Evolutionary conservation across 192 early-diverging fungal genomes (phyloP).

Genomic region (Linnemannia exigua): DNA sequence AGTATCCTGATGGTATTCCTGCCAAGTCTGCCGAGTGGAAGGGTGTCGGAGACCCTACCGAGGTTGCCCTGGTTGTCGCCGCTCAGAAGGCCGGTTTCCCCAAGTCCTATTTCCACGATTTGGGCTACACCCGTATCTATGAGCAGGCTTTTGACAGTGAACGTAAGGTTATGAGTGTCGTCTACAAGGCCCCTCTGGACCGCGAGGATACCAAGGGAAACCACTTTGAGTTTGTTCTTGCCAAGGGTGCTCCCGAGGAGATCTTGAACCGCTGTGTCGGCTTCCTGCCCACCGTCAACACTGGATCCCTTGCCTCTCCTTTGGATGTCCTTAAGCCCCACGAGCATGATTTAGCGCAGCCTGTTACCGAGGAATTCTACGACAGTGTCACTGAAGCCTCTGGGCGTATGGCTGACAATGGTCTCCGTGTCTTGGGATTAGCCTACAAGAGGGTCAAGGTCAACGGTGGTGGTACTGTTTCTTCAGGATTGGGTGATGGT

Average conservation of each 20-base stretch:
- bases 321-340: slow-evolving; percentile 51
- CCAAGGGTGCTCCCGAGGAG: slow-evolving; percentile 95
- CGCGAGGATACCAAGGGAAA: neutral
- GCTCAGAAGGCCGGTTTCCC: slow-evolving; percentile 88
- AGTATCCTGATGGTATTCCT: no score
- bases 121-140: slow-evolving; percentile 73
- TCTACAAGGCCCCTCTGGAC: slow-evolving; percentile 66
- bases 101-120: slow-evolving; percentile 71
- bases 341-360: slow-evolving; percentile 48
- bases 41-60: slow-evolving; percentile 93
- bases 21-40: slow-evolving; percentile 66
- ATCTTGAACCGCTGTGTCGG: slow-evolving; percentile 77
- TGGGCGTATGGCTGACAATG: slow-evolving; percentile 84
- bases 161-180: slow-evolving; percentile 94
- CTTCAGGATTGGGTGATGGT: slow-evolving; percentile 33
- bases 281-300: slow-evolving; percentile 58
- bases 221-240: slow-evolving; percentile 72
- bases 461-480: slow-evolving; percentile 34
- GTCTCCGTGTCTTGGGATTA: slow-evolving; percentile 91
- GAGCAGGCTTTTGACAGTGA: slow-evolving; percentile 96
- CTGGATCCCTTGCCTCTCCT: slow-evolving; percentile 23
- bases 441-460: slow-evolving; percentile 76
- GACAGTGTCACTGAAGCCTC: slow-evolving; percentile 73
- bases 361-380: slow-evolving; percentile 73
- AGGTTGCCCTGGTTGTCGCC: slow-evolving; percentile 91